A percentile compares a stretch with the other conserved stretches of the same genome.
Conservation (phyloP, 169 alveolate species). For the Plasmodium gaboni region DNA sequence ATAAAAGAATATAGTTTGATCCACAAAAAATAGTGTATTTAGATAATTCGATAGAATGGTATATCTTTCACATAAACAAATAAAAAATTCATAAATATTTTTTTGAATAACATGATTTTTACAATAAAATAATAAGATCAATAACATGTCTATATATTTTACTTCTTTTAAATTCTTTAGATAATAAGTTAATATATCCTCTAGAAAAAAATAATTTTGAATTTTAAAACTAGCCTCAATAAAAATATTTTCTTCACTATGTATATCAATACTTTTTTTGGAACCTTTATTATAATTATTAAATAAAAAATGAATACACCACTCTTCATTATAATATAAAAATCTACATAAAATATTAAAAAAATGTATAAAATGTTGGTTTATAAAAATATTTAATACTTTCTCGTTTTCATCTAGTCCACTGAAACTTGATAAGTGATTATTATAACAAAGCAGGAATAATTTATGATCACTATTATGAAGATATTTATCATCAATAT, state of each 20-base stretch:
- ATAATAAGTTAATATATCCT: constrained; percentile 18
- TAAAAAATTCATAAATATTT: constrained; percentile 36
- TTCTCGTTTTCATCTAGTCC: constrained; percentile 3
- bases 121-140: constrained; percentile 32
- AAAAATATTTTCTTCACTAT: constrained; percentile 13
- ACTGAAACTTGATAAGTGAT: not conserved
- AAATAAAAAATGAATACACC: constrained; percentile 2
- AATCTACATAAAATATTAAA: constrained; percentile 51
- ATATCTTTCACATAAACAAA: constrained; percentile 37
- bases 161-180: constrained; percentile 41
- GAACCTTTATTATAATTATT: constrained; percentile 3
- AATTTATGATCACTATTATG: not conserved
- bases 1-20: constrained; percentile 12
- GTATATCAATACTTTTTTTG: not conserved
- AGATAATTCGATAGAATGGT: constrained; percentile 7
- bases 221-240: constrained; percentile 1
- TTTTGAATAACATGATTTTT: constrained; percentile 23
- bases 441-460: not conserved
- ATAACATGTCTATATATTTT: constrained; percentile 33
- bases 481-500: not conserved
- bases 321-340: constrained; percentile 33
- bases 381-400: constrained; percentile 13
- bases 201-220: constrained; percentile 42
- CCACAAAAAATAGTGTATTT: not conserved
- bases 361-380: constrained; percentile 23